Conservation (phyloP, 2,329 filamentous ascomycete genomes). For the Ascochyta lentis region DNA sequence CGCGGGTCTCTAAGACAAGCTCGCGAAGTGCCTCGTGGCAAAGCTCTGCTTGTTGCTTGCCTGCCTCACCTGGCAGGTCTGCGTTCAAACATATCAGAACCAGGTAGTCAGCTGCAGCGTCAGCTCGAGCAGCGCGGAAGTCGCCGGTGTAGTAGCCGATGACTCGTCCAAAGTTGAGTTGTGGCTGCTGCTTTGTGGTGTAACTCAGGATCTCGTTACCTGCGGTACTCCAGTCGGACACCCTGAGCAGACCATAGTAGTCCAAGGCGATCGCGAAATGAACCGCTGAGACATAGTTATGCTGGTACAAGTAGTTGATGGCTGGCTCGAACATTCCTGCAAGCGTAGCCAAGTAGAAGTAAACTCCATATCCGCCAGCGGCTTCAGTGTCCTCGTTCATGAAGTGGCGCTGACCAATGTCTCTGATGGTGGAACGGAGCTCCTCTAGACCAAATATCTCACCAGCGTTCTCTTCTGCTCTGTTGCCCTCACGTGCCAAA, state of each 20-base stretch:
- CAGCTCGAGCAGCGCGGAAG: slow-evolving; percentile 89
- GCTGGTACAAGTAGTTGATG: slow-evolving; percentile 86
- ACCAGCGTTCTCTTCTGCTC: slow-evolving; percentile 66
- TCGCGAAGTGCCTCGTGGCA: slow-evolving; percentile 94
- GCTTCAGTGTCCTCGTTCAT: slow-evolving; percentile 80
- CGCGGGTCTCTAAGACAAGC: slow-evolving; percentile 92
- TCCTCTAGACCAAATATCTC: slow-evolving; percentile 69
- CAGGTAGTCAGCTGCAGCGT: slow-evolving; percentile 92
- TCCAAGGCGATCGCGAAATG: slow-evolving; percentile 91
- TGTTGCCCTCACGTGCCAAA: slow-evolving; percentile 66
- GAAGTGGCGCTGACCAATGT: slow-evolving; percentile 93
- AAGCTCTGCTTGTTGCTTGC: slow-evolving; percentile 77
- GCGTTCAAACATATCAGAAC: slow-evolving; percentile 89
- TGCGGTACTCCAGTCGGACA: slow-evolving; percentile 77
- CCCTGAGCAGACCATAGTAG: slow-evolving; percentile 71
- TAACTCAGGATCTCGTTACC: slow-evolving; percentile 69
- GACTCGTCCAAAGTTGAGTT: slow-evolving; percentile 94
- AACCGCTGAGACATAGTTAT: slow-evolving; percentile 90
- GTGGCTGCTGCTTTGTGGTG: slow-evolving; percentile 73
- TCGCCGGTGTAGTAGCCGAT: slow-evolving; percentile 94
- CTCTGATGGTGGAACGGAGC: slow-evolving; percentile 79
- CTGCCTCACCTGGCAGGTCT: slow-evolving; percentile 76
- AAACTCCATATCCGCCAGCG: slow-evolving; percentile 82
- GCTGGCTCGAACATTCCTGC: slow-evolving; percentile 95
- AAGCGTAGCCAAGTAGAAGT: slow-evolving; percentile 90